Evolutionary conservation across 1,139 yeast genomes (phyloP), one percentile per base, ranked within the genome.

Genomic region (Geotrichum carabidarum): DNA sequence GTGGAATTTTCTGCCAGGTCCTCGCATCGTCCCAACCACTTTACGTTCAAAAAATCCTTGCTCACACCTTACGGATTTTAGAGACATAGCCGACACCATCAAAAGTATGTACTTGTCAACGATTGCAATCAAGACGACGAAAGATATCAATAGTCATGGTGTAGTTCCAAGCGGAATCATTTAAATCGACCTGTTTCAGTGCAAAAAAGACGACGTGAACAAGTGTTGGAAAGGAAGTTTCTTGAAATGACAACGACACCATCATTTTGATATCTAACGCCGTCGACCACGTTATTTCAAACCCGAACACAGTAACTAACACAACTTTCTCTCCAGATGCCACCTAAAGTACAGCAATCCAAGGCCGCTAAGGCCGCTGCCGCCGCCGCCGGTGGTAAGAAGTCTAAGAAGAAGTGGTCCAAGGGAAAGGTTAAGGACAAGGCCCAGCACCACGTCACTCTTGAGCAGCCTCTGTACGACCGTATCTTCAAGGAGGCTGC

Each of bases 321-420:
- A 31, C 17, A 8, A n/a, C 7, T n/a, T 43, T 43, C 8, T 45
- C 5, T 22, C 27, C 27, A 83, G 78, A 91, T 93, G 99, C 97
- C 98, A 79, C 98, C 98, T 84, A 93, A 91, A 83, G 82, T 88
- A 79, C 98, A 91, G 84, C 94, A 89, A 80, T 86, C 97, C 75
- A 93, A 93, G 84, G 97, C 98, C 79, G 96, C 96, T 76, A 91
- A 91, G 85, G 97, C 98, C 77, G 97, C 98, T 74, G 98, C 99
- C 83, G 98, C 98, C 78, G 82, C 90, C 85, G 96, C 98, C 77
- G 98, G 98, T 87, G 97, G 98, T 85, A 93, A 93, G 89, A 90
- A 93, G 78, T 90, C 96, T 81, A 93, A 94, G 90, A 93, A 93
- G 95, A 93, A 93, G 96, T 93, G 99, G 99, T 87, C 95, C 86